Base-by-base conservation (phyloP, 345 rosid genomes). In the Dovyalis caffra region DNA sequence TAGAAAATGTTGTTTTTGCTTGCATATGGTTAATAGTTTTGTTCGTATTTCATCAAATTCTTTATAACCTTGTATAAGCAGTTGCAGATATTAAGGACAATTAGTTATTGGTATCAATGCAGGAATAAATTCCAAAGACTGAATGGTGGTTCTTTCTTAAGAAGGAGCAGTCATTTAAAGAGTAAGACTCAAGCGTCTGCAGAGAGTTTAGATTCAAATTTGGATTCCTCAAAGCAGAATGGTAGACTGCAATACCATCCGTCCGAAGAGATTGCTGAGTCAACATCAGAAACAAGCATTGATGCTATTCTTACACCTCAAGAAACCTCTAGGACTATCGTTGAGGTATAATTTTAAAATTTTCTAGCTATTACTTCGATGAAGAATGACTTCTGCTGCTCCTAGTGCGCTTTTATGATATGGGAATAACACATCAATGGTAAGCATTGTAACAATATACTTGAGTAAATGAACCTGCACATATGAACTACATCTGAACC, bases 241-340 rank as follows among this genome's bases (percentile, higher is more conserved):
- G 88, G 83, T 25, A 80, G 76, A 78, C 38, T 80, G 2, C 78
- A 71, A 28, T 93, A 91, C 78, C 98, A 95, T 83, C 98, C 98
- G 1, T 91, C 84, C 70, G 99, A 95, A 88, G 97, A 91, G 26
- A 83, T 95, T 56, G 86, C 84, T 14, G 89, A 83, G 65, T 79
- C 87, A 25, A 74, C 73, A 3, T 85, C 89, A 23, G 78, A 77
- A 56, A 85, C 66, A 60, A 63, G 68, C 31, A 86, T 69, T 67
- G 91, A 85, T 45, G 87, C 87, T 23, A 81, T 78, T 74, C 98
- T 90, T 70, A 81, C 97, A 1, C 80, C 90, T 72, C 88, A 91
- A 45, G 98, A 95, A 87, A 90, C 87, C 63, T 78, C 89, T 57
- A 86, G 97, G 87, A 93, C 98, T 20, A 79, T 91, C 69, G 88